Base-by-base conservation (phyloP, 768 basidiomycete genomes). In the Suillus hirtellus region DNA sequence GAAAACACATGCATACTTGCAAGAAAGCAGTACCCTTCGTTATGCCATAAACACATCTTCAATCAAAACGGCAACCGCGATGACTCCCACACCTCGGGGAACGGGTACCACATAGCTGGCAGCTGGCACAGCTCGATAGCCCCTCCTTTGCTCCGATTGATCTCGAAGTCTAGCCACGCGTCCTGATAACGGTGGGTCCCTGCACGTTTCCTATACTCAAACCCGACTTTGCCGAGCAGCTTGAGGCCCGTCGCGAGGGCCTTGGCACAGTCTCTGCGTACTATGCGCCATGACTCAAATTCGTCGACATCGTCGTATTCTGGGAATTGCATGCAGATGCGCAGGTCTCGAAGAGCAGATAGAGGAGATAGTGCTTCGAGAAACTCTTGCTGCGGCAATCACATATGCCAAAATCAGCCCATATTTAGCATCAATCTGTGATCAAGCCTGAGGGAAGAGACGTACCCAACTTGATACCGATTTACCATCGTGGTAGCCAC, bases 401-500 rank as follows among this genome's bases (percentile, higher is more conserved):
- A 47, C 69, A 73, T 63, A 66, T 75, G 59, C 67, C 69, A 56
- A 71, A 66, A 68, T 76, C 73, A 75, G 70, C 63, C 46, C 62
- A 56, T 52, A 34, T 47, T 64, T 47, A 65, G 65, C 46, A 60
- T 55, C 40, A 60, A 63, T 59, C 60, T 61, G 64, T 59, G 58
- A 62, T 17, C 38, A 53, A 40, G 55, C 59, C 53, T 65, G 67
- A 63, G 66, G 68, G 62, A 58, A 68, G 43, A 72, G 64, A 75
- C 75, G 64, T 71, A 76, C 75, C 74, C 63, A 71, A 58, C 71
- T 71, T 67, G 73, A 75, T 61, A 75, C 67, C 14, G 76, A 72
- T 67, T 76, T 77, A 52, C 75, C 75, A 65, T 76, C 75, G 65
- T 76, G 75, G 70, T 76, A 76, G 4, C 75, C 75, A 61, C 75